phyloP scores from a whole-genome alignment of 2,329 filamentous ascomycete species.

The Aureobasidium leucospermi region DNA sequence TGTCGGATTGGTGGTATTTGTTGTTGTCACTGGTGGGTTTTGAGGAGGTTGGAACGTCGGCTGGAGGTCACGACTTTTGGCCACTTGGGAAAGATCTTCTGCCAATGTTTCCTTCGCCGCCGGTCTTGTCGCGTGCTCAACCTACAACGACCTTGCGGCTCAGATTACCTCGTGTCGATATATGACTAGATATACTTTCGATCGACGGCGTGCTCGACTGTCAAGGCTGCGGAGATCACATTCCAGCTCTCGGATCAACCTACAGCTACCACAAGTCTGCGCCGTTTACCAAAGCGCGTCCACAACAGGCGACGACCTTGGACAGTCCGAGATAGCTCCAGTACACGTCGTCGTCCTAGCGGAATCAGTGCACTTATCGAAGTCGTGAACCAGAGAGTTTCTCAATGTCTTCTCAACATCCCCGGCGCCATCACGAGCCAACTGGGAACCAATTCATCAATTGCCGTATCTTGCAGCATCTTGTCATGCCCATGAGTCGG shows the following conservation, averaged over 20 bases:
- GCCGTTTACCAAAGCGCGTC: not conserved
- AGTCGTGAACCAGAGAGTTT: not conserved
- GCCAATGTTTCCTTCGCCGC: not conserved
- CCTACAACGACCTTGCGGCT: not conserved
- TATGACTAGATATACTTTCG: not conserved
- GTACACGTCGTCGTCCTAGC: not conserved
- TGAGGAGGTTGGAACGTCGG: not conserved
- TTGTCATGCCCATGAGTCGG: not conserved
- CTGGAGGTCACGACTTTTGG: conserved; percentile 3
- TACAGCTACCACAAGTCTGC: too few relatives aligned
- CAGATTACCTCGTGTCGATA: not conserved
- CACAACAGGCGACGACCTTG: not conserved
- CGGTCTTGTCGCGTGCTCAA: not conserved
- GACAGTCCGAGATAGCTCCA: not conserved
- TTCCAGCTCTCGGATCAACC: not conserved
- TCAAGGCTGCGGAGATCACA: not conserved
- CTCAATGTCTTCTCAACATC: not conserved
- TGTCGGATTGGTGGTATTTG: not conserved
- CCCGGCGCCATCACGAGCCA: not conserved
- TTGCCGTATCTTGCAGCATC: not conserved
- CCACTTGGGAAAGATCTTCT: not conserved
- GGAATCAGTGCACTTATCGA: not conserved
- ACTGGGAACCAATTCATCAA: not conserved
- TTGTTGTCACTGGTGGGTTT: not conserved
- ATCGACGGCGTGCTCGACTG: not conserved